phyloP scores from a whole-genome alignment of 495 filamentous ascomycete genomes.

The Trichoderma virens region DNA sequence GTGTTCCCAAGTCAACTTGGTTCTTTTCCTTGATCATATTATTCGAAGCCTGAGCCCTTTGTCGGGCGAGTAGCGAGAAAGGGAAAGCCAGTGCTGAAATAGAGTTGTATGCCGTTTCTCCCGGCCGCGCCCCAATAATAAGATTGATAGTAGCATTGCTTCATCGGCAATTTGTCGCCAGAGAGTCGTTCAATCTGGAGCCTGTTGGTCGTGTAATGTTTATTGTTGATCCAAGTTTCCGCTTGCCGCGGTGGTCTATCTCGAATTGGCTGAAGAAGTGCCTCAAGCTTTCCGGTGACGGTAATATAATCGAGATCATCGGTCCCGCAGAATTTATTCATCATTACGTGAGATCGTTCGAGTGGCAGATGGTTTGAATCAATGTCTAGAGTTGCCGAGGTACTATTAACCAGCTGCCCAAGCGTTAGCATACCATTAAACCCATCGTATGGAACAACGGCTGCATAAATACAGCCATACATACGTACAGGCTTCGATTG shows the following conservation, averaged over 20 bases:
- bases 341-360: conserved; percentile 18
- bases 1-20: conserved; percentile 18
- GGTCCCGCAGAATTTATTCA: conserved; percentile 22
- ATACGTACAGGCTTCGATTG: conserved; percentile 17
- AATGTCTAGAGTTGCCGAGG: conserved; percentile 14
- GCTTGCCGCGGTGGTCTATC: conserved; percentile 15
- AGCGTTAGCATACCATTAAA: conserved; percentile 13
- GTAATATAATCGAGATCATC: conserved; percentile 13
- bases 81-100: conserved; percentile 18
- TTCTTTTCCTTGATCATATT: no score
- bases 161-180: conserved; percentile 23
- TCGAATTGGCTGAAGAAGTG: conserved; percentile 18
- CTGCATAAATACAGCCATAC: no score
- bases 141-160: conserved; percentile 31
- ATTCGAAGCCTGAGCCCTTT: conserved; percentile 20
- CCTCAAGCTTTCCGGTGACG: conserved; percentile 16
- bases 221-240: conserved; percentile 19
- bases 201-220: conserved; percentile 16
- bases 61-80: conserved; percentile 22
- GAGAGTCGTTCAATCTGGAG: conserved; percentile 31
- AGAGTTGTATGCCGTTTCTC: background rate
- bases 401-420: conserved; percentile 17
- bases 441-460: no score
- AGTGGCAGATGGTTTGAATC: conserved; percentile 19
- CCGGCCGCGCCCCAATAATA: conserved; percentile 19